Conservation (phyloP, 208 protist species). For the Trypanosoma congolense region DNA sequence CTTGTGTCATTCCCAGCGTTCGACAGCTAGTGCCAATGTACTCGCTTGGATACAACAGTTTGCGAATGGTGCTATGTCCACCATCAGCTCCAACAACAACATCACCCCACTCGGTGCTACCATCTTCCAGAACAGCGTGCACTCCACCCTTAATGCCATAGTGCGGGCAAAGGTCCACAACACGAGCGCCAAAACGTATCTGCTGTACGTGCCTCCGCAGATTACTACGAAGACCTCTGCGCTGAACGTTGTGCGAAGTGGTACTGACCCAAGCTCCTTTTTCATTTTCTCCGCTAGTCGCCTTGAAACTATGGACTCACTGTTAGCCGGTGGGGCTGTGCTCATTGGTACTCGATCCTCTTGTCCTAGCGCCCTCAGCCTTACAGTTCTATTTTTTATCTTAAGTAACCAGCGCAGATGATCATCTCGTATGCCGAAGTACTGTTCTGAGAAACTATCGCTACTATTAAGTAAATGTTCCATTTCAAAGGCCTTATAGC, state of each 20-base stretch:
- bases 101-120: conserved; percentile 80
- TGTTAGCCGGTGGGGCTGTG: conserved; percentile 76
- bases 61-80: conserved; percentile 75
- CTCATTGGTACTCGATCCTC: conserved; percentile 75
- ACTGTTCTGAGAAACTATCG: conserved; percentile 41
- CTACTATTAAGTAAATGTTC: conserved; percentile 46
- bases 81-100: conserved; percentile 87
- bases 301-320: conserved; percentile 76
- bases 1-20: conserved; percentile 71
- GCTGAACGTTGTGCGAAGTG: conserved; percentile 65
- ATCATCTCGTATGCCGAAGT: conserved; percentile 68
- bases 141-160: conserved; percentile 82
- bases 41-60: conserved; percentile 76
- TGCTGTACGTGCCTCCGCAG: conserved; percentile 64
- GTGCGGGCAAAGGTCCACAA: conserved; percentile 77
- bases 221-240: conserved; percentile 41
- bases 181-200: conserved; percentile 63
- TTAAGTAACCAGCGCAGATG: conserved; percentile 52
- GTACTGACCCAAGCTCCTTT: conserved; percentile 69
- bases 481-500: conserved; percentile 83
- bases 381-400: conserved; percentile 55
- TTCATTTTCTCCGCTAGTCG: conserved; percentile 51
- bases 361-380: conserved; percentile 34
- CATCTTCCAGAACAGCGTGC: conserved; percentile 68
- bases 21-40: conserved; percentile 55